phyloP scores from a whole-genome alignment of 495 filamentous ascomycete genomes.

The Pyrenula aspistea region DNA sequence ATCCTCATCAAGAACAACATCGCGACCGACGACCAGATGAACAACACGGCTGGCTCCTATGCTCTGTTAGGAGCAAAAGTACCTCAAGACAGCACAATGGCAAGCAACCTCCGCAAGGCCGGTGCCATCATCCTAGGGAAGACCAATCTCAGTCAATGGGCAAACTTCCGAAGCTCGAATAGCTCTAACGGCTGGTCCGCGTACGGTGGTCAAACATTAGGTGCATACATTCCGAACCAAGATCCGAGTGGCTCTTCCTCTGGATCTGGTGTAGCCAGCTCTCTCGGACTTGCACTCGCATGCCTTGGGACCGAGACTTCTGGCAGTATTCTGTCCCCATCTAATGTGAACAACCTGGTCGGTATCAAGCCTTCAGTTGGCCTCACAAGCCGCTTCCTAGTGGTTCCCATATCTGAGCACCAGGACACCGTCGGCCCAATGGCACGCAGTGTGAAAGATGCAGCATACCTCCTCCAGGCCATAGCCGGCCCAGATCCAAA shows the following conservation, averaged over 20 bases:
- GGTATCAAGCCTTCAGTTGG: slow-evolving; percentile 61
- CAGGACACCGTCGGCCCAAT: slow-evolving; percentile 59
- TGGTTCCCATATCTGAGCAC: slow-evolving; percentile 49
- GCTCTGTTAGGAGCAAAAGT: slow-evolving; percentile 39
- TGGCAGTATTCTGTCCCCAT: slow-evolving; percentile 26
- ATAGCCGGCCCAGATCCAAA: slow-evolving; percentile 42
- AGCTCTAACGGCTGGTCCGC: slow-evolving; percentile 44
- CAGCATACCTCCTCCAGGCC: slow-evolving; percentile 49
- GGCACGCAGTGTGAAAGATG: slow-evolving; percentile 53
- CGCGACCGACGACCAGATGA: slow-evolving; percentile 51
- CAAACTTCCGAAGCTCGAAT: slow-evolving; percentile 34
- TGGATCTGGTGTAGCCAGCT: slow-evolving; percentile 35
- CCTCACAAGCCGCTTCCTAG: slow-evolving; percentile 46
- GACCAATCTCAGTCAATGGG: slow-evolving; percentile 43
- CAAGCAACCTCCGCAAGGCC: slow-evolving; percentile 31
- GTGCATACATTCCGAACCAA: slow-evolving; percentile 35
- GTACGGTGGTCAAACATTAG: slow-evolving; percentile 36
- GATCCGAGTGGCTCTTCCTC: slow-evolving; percentile 43
- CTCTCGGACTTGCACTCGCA: slow-evolving; percentile 36
- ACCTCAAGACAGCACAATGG: slow-evolving; percentile 31
- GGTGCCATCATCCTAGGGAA: slow-evolving; percentile 44
- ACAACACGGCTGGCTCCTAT: slow-evolving; percentile 50
- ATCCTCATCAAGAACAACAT: slow-evolving; percentile 61
- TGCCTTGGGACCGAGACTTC: slow-evolving; percentile 36
- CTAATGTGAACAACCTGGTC: slow-evolving; percentile 30